A percentile compares a stretch with the other conserved stretches of the same genome.
Evolutionary conservation across 2,329 filamentous ascomycete species (phyloP).

Genomic region (Talaromyces atroroseus): DNA sequence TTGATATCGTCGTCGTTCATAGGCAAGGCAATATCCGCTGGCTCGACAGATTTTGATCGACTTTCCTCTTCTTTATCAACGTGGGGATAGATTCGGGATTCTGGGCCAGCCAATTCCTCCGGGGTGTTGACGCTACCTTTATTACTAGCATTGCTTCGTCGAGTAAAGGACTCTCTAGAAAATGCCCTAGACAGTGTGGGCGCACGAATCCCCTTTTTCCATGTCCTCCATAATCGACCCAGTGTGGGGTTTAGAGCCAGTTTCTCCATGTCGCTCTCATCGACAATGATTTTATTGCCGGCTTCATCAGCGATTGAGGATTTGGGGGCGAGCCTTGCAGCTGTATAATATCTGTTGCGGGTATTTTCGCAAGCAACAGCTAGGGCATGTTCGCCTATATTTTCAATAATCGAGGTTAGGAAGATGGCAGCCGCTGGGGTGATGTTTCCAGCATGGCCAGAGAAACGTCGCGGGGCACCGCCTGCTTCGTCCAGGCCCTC

Average conservation of each 20-base stretch:
- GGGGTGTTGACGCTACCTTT: conserved; percentile 35
- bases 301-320: conserved; percentile 22
- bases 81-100: conserved; percentile 11
- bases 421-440: conserved; percentile 94
- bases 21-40: conserved; percentile 27
- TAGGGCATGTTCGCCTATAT: conserved; percentile 84
- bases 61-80: conserved; percentile 15
- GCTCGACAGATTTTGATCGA: conserved; percentile 24
- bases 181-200: conserved; percentile 37
- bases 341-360: conserved; percentile 41
- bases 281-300: conserved; percentile 68
- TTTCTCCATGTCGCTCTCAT: conserved; percentile 88
- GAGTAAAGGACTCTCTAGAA: conserved; percentile 36
- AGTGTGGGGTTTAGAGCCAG: conserved; percentile 84
- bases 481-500: conserved; percentile 62
- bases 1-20: conserved; percentile 59
- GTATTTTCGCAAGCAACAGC: conserved; percentile 83
- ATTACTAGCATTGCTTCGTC: conserved; percentile 28
- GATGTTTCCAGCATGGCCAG: conserved; percentile 58
- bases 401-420: conserved; percentile 88
- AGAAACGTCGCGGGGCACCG: conserved; percentile 52
- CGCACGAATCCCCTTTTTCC: conserved; percentile 67
- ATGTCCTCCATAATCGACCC: conserved; percentile 86
- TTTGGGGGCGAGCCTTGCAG: conserved; percentile 16
- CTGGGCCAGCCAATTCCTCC: conserved; percentile 24